phyloP scores from a whole-genome alignment of 2,329 filamentous ascomycete species.

The Colletotrichum incanum region DNA sequence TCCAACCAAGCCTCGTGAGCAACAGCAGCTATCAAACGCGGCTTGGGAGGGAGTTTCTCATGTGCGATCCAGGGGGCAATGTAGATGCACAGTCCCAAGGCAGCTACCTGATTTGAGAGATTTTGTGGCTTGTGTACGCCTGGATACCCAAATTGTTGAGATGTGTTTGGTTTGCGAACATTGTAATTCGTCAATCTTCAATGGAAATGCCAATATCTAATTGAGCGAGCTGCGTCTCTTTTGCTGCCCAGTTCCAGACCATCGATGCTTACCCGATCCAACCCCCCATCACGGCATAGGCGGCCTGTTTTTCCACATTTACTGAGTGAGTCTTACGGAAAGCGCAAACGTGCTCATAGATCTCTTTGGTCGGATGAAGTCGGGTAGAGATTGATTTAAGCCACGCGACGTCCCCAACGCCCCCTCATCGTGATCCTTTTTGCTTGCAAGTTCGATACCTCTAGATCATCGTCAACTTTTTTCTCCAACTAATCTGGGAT shows the following conservation, averaged over 20 bases:
- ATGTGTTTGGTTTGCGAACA: neutral
- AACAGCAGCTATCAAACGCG: neutral
- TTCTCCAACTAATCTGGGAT: too few relatives aligned
- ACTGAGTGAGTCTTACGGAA: neutral
- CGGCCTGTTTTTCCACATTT: neutral
- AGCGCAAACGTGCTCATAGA: neutral
- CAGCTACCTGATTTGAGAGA: neutral
- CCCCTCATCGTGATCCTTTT: neutral
- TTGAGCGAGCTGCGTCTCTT: neutral
- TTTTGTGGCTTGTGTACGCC: neutral
- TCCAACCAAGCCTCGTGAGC: neutral
- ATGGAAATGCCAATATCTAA: neutral
- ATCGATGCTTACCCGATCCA: constrained; percentile 8
- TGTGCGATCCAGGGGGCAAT: constrained; percentile 3
- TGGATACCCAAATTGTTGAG: constrained; percentile 3
- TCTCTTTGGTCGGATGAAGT: neutral
- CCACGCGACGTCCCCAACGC: neutral
- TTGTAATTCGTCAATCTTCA: neutral
- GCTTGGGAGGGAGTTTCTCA: neutral
- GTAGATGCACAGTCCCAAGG: neutral
- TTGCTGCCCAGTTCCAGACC: constrained; percentile 3
- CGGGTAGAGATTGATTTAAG: neutral
- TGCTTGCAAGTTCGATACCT: too few relatives aligned
- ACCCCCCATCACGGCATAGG: neutral
- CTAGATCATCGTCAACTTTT: neutral